These are phyloP conservation scores for Alopecurus myosuroides DNA, from an alignment of 176 grass and related monocot genomes.

Conservation along the genomic window DNA sequence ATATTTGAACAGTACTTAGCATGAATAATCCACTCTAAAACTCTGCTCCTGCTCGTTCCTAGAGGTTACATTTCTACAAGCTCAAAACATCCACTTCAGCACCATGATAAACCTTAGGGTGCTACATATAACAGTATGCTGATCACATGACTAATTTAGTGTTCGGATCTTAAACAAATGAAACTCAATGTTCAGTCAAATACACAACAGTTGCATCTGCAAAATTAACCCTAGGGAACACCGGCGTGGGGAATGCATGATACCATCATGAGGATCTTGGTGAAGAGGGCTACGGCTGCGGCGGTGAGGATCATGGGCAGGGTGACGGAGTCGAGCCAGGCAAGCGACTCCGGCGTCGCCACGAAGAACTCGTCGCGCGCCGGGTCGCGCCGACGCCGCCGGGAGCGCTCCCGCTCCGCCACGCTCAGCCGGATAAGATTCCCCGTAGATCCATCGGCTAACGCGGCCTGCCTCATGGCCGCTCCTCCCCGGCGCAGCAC, in stretches of 20 bases:
- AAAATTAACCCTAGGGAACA: constrained; percentile 23
- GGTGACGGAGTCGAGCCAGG: constrained; percentile 75
- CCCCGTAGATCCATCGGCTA: constrained; percentile 22
- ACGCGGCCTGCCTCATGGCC: constrained; percentile 21
- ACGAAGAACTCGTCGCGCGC: constrained; percentile 83
- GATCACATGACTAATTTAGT: background rate
- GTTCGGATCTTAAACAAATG: background rate
- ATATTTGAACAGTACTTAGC: no score
- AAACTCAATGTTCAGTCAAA: background rate
- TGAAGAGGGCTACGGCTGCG: constrained; percentile 72
- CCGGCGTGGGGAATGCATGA: background rate
- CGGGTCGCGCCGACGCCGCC: constrained; percentile 61
- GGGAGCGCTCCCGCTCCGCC: constrained; percentile 44
- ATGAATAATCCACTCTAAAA: background rate
- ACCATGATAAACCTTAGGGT: background rate
- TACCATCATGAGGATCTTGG: constrained; percentile 89
- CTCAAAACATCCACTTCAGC: background rate
- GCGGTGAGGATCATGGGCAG: constrained; percentile 93
- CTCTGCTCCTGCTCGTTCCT: background rate
- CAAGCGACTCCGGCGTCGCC: constrained; percentile 73
- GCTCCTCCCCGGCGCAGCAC: constrained; percentile 34
- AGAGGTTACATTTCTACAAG: background rate
- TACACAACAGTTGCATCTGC: background rate
- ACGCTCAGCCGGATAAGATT: constrained; percentile 42
- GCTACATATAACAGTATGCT: background rate